Evolutionary conservation across 2,329 filamentous ascomycete genomes (phyloP), one percentile per base, ranked within the genome.

Genomic region (Colletotrichum phormii): DNA sequence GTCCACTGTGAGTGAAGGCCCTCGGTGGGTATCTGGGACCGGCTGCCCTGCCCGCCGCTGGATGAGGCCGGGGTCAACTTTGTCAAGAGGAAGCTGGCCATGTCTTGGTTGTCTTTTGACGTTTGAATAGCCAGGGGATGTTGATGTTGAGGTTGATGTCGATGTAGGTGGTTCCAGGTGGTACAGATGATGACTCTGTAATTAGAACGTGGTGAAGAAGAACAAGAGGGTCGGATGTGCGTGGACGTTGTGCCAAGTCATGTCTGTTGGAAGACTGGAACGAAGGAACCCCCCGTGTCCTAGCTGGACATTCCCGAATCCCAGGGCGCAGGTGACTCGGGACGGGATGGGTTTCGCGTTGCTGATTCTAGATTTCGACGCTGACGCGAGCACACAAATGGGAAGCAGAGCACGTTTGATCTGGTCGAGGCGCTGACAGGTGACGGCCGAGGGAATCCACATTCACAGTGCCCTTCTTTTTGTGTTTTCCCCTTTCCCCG

Each of bases 321-420:
- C 49, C 42, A 4, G 42, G 62, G 72, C 62, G 42, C 71, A 73
- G 68, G 71, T 72, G 67, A 73, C 71, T 67, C 57, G 62, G 66
- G 66, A 73, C 67, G 51, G 60, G 60, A 73, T 70, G 55, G 71
- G 71, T 73, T 73, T 73, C 71, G 61, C 61, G 71, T 73, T 73
- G 70, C 51, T 59, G 71, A 73, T 71, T 72, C 71, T 73, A 73
- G 71, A 72, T 73, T 72, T 71, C 31, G 71, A 71, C 67, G 60
- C 66, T 71, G 66, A 65, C 66, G 70, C 65, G 70, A 72, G 70
- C 70, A 64, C 70, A 55, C 55, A 69, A 64, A 72, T 64, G 65
- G 64, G 65, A 72, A 59, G 70, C 65, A 55, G 59, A 69, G 70
- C 70, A 64, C 65, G 70, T 72, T 72, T 72, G 70, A 71, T 51